These are phyloP conservation scores for Trypanosoma melophagium DNA, from an alignment of 208 protist genomes.

Conservation along the genomic window DNA sequence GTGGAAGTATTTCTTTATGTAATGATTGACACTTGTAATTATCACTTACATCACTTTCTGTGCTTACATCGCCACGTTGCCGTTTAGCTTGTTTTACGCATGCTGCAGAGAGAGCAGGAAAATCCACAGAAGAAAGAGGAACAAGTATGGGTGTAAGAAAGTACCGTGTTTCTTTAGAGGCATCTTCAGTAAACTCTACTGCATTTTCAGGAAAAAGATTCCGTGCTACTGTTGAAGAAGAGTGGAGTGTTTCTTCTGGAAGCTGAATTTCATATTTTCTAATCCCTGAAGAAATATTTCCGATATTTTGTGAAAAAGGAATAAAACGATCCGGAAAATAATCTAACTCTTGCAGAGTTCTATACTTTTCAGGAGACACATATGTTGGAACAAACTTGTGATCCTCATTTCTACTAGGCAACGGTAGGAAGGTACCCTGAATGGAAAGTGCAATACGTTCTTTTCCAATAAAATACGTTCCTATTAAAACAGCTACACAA, in stretches of 20 bases:
- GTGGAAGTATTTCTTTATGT: constrained; percentile 13
- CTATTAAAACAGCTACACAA: constrained; percentile 79
- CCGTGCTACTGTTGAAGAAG: not conserved
- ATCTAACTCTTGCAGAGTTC: constrained; percentile 26
- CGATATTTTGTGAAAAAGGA: constrained; percentile 12
- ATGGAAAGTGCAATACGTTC: constrained; percentile 82
- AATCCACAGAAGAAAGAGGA: constrained; percentile 38
- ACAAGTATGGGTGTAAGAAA: constrained; percentile 45
- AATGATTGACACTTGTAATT: not conserved
- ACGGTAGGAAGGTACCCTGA: constrained; percentile 48
- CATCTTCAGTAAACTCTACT: not conserved
- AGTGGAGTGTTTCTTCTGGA: not conserved
- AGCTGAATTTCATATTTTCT: constrained; percentile 16
- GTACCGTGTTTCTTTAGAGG: constrained; percentile 11
- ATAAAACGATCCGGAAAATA: constrained; percentile 35
- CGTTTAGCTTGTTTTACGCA: constrained; percentile 10
- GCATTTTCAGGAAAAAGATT: constrained; percentile 9
- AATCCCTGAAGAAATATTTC: not conserved
- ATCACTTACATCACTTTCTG: not conserved
- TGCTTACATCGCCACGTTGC: not conserved
- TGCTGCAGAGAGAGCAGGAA: constrained; percentile 31
- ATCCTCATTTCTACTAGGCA: not conserved
- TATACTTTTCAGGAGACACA: constrained; percentile 35
- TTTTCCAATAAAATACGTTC: constrained; percentile 90
- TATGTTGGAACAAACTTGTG: constrained; percentile 34